Evolutionary conservation across 306 rosid species (phyloP), one percentile per base, ranked within the genome.

Genomic region (Arachis stenosperma): DNA sequence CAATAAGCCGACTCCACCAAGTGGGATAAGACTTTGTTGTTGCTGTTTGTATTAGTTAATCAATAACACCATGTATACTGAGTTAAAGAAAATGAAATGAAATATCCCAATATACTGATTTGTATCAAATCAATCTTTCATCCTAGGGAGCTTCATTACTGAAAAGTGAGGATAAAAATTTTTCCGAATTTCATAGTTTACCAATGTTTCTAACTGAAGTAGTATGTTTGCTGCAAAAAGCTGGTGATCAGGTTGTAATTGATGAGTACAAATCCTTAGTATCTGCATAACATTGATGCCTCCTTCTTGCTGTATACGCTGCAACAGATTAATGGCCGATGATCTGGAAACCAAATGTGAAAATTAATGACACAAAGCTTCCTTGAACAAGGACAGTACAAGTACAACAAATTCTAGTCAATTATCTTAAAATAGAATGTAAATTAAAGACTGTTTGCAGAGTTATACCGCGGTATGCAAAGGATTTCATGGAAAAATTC

Each of bases 401-500:
- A 58, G 6, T 48, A 47, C 65, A 47, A 47, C 53, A 81, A 55
- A 50, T 11, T 54, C 39, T 58, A 60, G 47, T 61, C 48, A 56
- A 40, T 8, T 67, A 43, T 41, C 41, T 75, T 61, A 29, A 30
- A 17, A 70, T 15, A 44, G 55, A 70, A 66, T 39, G 52, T 9
- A 44, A 70, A 39, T 55, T 57, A 50, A 68, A 66, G 43, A 76
- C 67, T 69, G 73, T 74, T 30, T 63, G 53, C 36, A 14, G 55
- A 15, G 75, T 73, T 73, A 75, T 85, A 90, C 96, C 93, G 64
- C 42, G 96, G 96, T 75, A 83, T 79, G 77, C 88, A 81, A 64
- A 90, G 93, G 76, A 83, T 76, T 84, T 90, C 93, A 61, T 88
- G 90, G 66, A 90, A 84, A 73, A 81, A 88, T 55, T 90, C 93